A percentile compares a stretch with the other conserved stretches of the same genome.
Evolutionary conservation across 2,329 filamentous ascomycete species (phyloP).

Genomic region (Aspergillus neotritici): DNA sequence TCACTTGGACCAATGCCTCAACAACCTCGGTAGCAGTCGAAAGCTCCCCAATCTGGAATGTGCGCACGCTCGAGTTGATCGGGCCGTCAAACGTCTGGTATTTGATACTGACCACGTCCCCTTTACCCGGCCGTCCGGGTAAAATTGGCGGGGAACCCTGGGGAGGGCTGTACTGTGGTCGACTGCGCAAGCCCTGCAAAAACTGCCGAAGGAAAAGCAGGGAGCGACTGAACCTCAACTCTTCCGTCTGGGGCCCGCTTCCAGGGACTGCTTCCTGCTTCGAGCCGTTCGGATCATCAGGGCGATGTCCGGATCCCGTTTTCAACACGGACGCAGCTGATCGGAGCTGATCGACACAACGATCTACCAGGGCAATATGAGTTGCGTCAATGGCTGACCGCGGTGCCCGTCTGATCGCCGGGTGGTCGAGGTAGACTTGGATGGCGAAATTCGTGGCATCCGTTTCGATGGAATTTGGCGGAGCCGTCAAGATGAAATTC

Average conservation of each 20-base stretch:
- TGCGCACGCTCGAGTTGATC: conserved; percentile 54
- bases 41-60: conserved; percentile 60
- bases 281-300: conserved; percentile 45
- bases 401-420: conserved; percentile 37
- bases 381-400: conserved; percentile 48
- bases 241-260: conserved; percentile 49
- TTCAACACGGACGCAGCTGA: conserved; percentile 57
- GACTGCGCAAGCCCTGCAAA: conserved; percentile 48
- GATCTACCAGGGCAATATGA: conserved; percentile 65
- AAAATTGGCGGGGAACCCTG: conserved; percentile 57
- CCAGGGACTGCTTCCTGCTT: conserved; percentile 50
- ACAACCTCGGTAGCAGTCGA: conserved; percentile 68
- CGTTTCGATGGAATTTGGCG: conserved; percentile 59
- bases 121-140: conserved; percentile 50
- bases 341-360: conserved; percentile 66
- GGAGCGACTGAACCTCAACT: conserved; percentile 62
- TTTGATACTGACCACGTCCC: conserved; percentile 61
- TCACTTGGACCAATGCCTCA: conserved; percentile 60
- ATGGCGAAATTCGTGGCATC: conserved; percentile 66
- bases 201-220: conserved; percentile 64
- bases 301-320: conserved; percentile 38
- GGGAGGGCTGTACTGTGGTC: conserved; percentile 56
- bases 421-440: conserved; percentile 61
- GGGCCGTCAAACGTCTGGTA: conserved; percentile 68
- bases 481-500: conserved; percentile 69